phyloP scores from a whole-genome alignment of 1,284 basidiomycete genomes.

The Apiotrichum veenhuisii region DNA sequence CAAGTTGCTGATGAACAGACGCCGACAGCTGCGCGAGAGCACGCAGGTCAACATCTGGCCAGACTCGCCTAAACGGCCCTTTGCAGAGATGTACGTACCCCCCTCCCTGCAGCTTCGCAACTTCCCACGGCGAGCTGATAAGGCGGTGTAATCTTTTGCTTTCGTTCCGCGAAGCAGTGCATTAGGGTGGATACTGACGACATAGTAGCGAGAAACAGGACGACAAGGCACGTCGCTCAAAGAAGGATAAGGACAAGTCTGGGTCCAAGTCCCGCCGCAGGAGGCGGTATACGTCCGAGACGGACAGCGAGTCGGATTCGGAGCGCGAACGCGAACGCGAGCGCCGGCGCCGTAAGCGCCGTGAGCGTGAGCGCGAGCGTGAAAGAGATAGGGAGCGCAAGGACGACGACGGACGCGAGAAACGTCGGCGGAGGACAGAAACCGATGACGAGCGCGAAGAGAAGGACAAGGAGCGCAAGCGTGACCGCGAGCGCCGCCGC shows the following conservation, averaged over 20 bases:
- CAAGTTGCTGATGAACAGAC: too few species aligned
- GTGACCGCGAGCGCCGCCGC: background rate
- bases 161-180: too few species aligned
- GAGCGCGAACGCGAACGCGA: slow-evolving; percentile 52
- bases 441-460: slow-evolving; percentile 29
- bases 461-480: slow-evolving; percentile 11
- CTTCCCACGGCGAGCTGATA: too few species aligned
- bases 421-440: slow-evolving; percentile 53
- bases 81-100: slow-evolving; percentile 17
- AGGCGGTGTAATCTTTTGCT: background rate
- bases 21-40: slow-evolving; percentile 65
- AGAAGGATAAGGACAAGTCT: background rate
- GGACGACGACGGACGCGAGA: slow-evolving; percentile 40
- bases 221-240: background rate
- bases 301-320: slow-evolving; percentile 59
- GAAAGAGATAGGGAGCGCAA: slow-evolving; percentile 22
- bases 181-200: background rate
- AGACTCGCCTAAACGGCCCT: slow-evolving; percentile 64
- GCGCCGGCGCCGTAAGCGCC: slow-evolving; percentile 48
- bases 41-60: slow-evolving; percentile 75
- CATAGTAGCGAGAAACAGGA: background rate
- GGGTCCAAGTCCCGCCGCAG: slow-evolving; percentile 43
- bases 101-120: too few species aligned
- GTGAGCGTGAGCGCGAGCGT: slow-evolving; percentile 38
- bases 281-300: slow-evolving; percentile 52